Evolutionary conservation across 176 grass and related monocot species (phyloP).

Genomic region (Carex scoparia): DNA sequence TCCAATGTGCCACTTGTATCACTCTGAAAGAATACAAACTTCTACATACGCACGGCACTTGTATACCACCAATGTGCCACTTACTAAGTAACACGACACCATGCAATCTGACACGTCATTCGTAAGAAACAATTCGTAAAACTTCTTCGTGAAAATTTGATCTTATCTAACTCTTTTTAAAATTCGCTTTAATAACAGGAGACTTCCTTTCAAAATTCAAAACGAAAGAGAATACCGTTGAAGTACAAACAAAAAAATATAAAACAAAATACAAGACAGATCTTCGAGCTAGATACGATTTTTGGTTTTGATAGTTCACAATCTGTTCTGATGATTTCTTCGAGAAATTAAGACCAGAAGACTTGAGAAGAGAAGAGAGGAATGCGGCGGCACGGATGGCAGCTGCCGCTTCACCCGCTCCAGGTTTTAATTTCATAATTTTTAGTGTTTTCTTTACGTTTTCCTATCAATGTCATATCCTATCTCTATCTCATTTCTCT

Average conservation of each 20-base stretch:
- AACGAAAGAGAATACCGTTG: conserved; percentile 12
- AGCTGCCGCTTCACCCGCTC: conserved; percentile 82
- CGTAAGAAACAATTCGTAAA: background rate
- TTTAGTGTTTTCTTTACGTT: background rate
- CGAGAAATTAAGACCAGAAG: background rate
- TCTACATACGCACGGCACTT: background rate
- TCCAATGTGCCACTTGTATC: background rate
- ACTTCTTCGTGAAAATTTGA: no score
- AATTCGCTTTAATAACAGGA: background rate
- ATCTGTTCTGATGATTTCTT: background rate
- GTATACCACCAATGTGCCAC: no score
- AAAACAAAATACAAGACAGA: background rate
- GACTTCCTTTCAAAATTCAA: conserved; percentile 24
- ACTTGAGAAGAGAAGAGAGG: background rate
- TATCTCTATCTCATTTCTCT: background rate
- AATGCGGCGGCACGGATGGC: conserved; percentile 74
- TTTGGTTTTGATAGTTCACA: no score
- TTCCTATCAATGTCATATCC: background rate
- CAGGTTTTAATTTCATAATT: conserved; percentile 37
- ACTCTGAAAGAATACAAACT: background rate
- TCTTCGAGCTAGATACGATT: background rate
- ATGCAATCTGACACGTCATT: background rate
- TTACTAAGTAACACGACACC: background rate
- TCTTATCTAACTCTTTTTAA: background rate
- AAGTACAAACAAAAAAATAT: background rate